phyloP scores from a whole-genome alignment of 768 basidiomycete genomes.

The Suillus tomentosus region DNA sequence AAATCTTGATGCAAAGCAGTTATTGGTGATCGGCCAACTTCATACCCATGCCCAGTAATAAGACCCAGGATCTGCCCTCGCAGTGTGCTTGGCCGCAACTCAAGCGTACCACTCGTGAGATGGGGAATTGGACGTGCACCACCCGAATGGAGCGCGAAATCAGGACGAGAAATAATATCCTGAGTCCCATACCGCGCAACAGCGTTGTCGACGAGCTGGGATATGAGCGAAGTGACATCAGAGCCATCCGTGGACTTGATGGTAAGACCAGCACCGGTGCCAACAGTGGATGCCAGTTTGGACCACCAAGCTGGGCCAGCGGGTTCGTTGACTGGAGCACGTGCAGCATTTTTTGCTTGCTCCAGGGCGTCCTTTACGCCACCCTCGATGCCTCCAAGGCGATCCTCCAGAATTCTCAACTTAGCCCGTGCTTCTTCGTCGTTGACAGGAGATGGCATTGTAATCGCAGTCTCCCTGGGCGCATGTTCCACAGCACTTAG shows the following conservation, averaged over 20 bases:
- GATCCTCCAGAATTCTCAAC: slow-evolving; percentile 61
- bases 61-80: slow-evolving; percentile 51
- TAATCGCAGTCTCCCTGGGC: slow-evolving; percentile 23
- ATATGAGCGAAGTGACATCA: slow-evolving; percentile 70
- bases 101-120: slow-evolving; percentile 80
- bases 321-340: slow-evolving; percentile 37
- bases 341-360: slow-evolving; percentile 49
- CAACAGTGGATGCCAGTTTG: slow-evolving; percentile 53
- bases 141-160: slow-evolving; percentile 83
- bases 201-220: slow-evolving; percentile 66
- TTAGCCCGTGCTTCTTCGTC: slow-evolving; percentile 62
- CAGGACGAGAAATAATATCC: slow-evolving; percentile 78
- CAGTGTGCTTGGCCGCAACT: slow-evolving; percentile 57
- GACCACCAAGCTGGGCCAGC: slow-evolving; percentile 68
- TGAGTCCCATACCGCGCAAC: slow-evolving; percentile 67
- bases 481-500: slow-evolving; percentile 32
- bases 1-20: slow-evolving; percentile 86
- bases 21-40: slow-evolving; percentile 80
- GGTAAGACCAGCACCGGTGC: slow-evolving; percentile 48
- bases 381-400: slow-evolving; percentile 60
- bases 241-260: slow-evolving; percentile 79
- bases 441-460: slow-evolving; percentile 23
- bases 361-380: slow-evolving; percentile 75
- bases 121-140: slow-evolving; percentile 82
- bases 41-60: slow-evolving; percentile 61